Percentiles rank a stretch among this genome's conserved stretches.
These are phyloP conservation scores for Chrysanthemum lavandulifolium DNA, from an alignment of 129 eudicot species.

Conservation along the genomic window DNA sequence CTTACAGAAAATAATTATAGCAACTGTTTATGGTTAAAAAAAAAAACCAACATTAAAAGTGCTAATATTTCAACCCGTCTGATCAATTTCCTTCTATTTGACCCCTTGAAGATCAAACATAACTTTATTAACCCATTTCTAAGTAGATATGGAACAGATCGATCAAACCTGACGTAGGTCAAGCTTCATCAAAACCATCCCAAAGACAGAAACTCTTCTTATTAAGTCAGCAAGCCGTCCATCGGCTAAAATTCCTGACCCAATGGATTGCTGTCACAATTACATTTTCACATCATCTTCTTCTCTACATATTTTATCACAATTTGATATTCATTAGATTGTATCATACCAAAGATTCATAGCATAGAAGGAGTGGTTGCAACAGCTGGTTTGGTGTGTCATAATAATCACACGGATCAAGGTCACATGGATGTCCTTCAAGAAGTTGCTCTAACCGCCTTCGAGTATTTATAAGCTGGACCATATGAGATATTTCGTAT, in stretches of 20 bases:
- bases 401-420: constrained; percentile 69
- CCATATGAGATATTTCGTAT: background rate
- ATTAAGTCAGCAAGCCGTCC: constrained; percentile 91
- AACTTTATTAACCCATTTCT: background rate
- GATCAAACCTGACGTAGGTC: constrained; percentile 90
- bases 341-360: constrained; percentile 76
- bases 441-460: constrained; percentile 79
- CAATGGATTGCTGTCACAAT: constrained; percentile 72
- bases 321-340: background rate
- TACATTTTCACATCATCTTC: constrained; percentile 8
- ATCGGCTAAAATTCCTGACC: constrained; percentile 89
- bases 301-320: background rate
- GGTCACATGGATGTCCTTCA: constrained; percentile 81
- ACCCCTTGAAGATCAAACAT: background rate
- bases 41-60: background rate
- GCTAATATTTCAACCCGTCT: background rate
- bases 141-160: constrained; percentile 13
- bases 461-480: constrained; percentile 80
- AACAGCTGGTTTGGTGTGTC: constrained; percentile 78
- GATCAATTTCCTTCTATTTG: background rate
- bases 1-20: too few species aligned
- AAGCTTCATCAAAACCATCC: constrained; percentile 92
- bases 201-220: constrained; percentile 83
- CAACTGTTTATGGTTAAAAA: background rate
- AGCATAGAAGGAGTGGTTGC: constrained; percentile 75